A percentile compares a stretch with the other conserved stretches of the same genome.
Conservation (phyloP, 768 basidiomycete genomes). For the Boletus barrowsii region DNA sequence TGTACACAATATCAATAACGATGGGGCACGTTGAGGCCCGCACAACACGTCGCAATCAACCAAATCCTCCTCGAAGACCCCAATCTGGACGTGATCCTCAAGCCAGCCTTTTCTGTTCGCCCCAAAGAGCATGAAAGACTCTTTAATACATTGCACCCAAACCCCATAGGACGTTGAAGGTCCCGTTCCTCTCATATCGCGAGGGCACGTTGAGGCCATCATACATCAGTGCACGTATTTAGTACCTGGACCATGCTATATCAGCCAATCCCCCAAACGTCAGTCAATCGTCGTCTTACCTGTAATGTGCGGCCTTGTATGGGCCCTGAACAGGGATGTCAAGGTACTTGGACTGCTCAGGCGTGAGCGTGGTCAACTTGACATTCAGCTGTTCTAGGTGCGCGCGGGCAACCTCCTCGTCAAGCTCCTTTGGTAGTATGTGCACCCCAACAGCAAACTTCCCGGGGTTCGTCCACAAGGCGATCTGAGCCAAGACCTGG, state of each 20-base stretch:
- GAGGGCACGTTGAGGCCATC: slow-evolving; percentile 82
- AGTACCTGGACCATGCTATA: slow-evolving; percentile 25
- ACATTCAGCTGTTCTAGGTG: slow-evolving; percentile 90
- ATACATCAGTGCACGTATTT: slow-evolving; percentile 17
- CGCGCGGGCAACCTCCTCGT: slow-evolving; percentile 98
- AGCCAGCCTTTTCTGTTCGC: slow-evolving; percentile 16
- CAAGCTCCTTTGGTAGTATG: slow-evolving; percentile 97
- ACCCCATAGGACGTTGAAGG: slow-evolving; percentile 61
- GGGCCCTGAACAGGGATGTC: slow-evolving; percentile 84
- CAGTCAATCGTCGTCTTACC: slow-evolving; percentile 31
- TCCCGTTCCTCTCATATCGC: slow-evolving; percentile 54
- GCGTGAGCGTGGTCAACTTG: slow-evolving; percentile 77
- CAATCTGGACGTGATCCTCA: slow-evolving; percentile 16
- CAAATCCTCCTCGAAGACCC: slow-evolving; percentile 5
- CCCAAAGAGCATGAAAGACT: slow-evolving; percentile 42
- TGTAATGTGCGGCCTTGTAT: slow-evolving; percentile 73
- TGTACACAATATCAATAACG: neutral
- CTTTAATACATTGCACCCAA: slow-evolving; percentile 50
- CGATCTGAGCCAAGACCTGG: slow-evolving; percentile 97
- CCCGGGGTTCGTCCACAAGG: slow-evolving; percentile 90
- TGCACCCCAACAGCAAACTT: slow-evolving; percentile 97
- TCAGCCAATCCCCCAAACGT: neutral
- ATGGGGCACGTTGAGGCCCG: slow-evolving; percentile 39
- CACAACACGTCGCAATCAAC: slow-evolving; percentile 11
- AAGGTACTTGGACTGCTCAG: slow-evolving; percentile 84